Conservation (phyloP, 495 filamentous ascomycete species). For the Penicillium tannophilum region DNA sequence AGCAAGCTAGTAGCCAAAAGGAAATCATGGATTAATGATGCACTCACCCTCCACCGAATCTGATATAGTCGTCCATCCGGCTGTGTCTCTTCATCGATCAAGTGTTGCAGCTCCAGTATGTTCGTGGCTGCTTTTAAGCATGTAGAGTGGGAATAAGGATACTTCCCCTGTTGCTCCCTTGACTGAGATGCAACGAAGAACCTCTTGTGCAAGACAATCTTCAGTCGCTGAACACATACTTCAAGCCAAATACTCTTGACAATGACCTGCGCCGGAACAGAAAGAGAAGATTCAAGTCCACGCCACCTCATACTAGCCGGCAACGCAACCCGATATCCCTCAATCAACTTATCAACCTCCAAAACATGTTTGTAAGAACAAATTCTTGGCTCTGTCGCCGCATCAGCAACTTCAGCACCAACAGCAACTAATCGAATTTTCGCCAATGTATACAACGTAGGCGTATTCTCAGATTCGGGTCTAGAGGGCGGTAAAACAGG, state of each 20-base stretch:
- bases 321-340: too few species aligned
- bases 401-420: too few species aligned
- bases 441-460: too few species aligned
- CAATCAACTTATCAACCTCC: too few species aligned
- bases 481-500: conserved; percentile 30
- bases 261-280: too few species aligned
- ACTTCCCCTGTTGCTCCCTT: background rate
- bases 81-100: conserved; percentile 32
- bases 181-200: conserved; percentile 8
- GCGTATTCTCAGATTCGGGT: conserved; percentile 28
- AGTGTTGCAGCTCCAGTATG: conserved; percentile 22
- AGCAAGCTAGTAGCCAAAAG: background rate
- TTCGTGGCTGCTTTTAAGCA: conserved; percentile 28
- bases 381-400: too few species aligned
- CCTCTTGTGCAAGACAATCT: conserved; percentile 17
- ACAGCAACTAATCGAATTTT: too few species aligned
- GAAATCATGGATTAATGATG: background rate
- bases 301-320: too few species aligned
- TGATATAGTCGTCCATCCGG: conserved; percentile 28
- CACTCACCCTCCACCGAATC: conserved; percentile 6
- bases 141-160: conserved; percentile 1
- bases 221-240: too few species aligned
- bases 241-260: too few species aligned
- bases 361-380: too few species aligned
- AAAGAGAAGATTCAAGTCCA: too few species aligned